Conservation (phyloP, 2,329 filamentous ascomycete genomes). For the Penicillium decumbens region DNA sequence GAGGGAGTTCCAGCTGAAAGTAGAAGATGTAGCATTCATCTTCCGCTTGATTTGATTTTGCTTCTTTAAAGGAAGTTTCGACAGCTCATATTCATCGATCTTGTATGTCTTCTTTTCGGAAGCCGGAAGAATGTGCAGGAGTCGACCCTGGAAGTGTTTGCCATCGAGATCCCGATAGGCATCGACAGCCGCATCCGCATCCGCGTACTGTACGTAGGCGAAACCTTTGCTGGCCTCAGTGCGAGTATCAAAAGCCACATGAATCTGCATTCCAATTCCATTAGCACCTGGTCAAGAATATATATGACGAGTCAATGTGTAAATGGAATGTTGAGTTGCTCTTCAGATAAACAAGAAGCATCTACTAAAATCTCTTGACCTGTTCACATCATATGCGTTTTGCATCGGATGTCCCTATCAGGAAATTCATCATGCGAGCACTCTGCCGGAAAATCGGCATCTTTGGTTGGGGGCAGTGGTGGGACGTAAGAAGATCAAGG, state of each 20-base stretch:
- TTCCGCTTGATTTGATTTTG: conserved; percentile 86
- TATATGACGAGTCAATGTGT: conserved; percentile 24
- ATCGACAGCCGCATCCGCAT: conserved; percentile 66
- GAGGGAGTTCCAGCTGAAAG: conserved; percentile 99
- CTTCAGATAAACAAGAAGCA: conserved; percentile 84
- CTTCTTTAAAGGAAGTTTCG: conserved; percentile 89
- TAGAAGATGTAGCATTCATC: conserved; percentile 68
- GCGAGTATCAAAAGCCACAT: conserved; percentile 69
- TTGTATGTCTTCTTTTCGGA: conserved; percentile 74
- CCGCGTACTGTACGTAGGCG: conserved; percentile 74
- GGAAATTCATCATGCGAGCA: conserved; percentile 82
- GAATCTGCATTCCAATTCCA: conserved; percentile 61
- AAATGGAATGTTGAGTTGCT: conserved; percentile 29
- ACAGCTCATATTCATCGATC: conserved; percentile 82
- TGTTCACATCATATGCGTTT: conserved; percentile 78
- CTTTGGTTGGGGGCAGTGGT: not conserved
- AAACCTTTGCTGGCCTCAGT: conserved; percentile 80
- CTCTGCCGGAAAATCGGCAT: conserved; percentile 16
- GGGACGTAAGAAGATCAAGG: conserved; percentile 10
- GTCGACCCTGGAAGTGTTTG: conserved; percentile 82
- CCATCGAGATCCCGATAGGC: conserved; percentile 79
- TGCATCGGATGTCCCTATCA: conserved; percentile 99
- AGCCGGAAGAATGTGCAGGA: conserved; percentile 84
- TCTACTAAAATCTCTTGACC: conserved; percentile 99
- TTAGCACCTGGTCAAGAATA: conserved; percentile 39